Evolutionary conservation across 495 filamentous ascomycete species (phyloP).

Genomic region (Lentithecium fluviatile): DNA sequence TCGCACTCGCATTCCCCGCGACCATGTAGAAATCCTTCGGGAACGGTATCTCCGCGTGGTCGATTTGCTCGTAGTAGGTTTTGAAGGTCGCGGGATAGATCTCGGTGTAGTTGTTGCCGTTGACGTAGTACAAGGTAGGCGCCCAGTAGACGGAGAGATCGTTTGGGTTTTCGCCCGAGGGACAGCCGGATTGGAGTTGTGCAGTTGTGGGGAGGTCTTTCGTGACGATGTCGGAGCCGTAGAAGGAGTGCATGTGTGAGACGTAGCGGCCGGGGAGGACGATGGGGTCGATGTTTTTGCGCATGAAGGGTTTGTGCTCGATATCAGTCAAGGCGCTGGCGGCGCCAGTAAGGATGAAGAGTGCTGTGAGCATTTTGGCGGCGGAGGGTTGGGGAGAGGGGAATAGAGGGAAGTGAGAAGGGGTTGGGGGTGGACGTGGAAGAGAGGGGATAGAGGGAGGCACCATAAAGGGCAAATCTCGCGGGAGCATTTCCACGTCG

Average conservation of each 20-base stretch:
- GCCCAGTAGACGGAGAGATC: constrained; percentile 24
- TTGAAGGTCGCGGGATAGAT: constrained; percentile 27
- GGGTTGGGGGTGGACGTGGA: too few relatives aligned
- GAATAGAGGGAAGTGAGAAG: too few relatives aligned
- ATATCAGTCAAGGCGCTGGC: constrained; percentile 16
- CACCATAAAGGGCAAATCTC: too few relatives aligned
- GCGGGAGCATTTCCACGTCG: too few relatives aligned
- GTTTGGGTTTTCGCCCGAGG: constrained; percentile 20
- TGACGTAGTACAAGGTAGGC: constrained; percentile 25
- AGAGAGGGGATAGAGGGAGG: too few relatives aligned
- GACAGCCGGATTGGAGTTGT: constrained; percentile 16
- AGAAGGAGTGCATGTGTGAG: constrained; percentile 27
- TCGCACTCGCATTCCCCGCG: constrained; percentile 22
- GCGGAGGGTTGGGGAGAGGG: too few relatives aligned
- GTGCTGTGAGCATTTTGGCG: too few relatives aligned
- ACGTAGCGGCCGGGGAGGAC: constrained; percentile 16
- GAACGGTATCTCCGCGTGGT: constrained; percentile 24
- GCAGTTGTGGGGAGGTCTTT: constrained; percentile 19
- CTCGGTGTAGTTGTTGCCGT: constrained; percentile 16
- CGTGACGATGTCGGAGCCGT: constrained; percentile 21
- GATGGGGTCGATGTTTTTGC: constrained; percentile 25
- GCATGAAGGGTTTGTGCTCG: constrained; percentile 24
- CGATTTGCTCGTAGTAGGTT: constrained; percentile 25
- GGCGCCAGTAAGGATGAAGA: constrained; percentile 4
- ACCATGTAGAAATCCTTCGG: constrained; percentile 11